Evolutionary conservation across 169 alveolate species (phyloP), one percentile per base, ranked within the genome.

Genomic region (Plasmodium fragile): DNA sequence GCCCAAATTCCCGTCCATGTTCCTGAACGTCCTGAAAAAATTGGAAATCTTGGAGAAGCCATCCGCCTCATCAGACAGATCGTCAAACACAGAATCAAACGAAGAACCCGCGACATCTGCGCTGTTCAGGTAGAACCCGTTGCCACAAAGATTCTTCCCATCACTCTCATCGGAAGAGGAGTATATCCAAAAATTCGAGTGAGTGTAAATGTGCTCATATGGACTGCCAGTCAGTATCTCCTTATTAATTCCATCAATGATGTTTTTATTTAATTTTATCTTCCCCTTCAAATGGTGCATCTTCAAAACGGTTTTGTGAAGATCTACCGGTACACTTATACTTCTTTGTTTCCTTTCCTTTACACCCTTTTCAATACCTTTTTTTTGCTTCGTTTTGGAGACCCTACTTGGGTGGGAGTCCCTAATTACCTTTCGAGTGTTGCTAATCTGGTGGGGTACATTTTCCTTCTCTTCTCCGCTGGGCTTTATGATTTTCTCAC

Each of bases 131-230:
- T 70, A 90, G 49, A 73, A 18, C n/a, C 69, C 94, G 53, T 80
- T 90, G 73, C 41, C 70, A 34, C 45, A 69, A 65, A 28, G 70
- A 22, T 75, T 32, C 65, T 13, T 78, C 0, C n/a, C 36, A 80
- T 80, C 83, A 65, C 87, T 59, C 13, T 90, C 91, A 49, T 90
- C 94, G 6, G 90, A 78, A 3, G 94, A 90, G 22, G 94, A 79
- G 22, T 90, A 90, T 41, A 90, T 3, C 94, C 94, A 90, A 90
- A 90, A 90, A 45, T 90, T 80, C 10, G 94, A 36, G 70, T 90
- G 90, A 6, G 91, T 90, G 69, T 90, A 90, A 7, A 90, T 90
- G 55, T 90, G 94, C 30, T 90, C 94, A 65, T 90, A 90, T 22
- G 94, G 92, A 13, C 92, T 90, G n/a, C 79, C 83, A 43, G 43